These are phyloP conservation scores for Halophytophthora polymorphica DNA, from an alignment of 352 stramenopile genomes.

Conservation along the genomic window DNA sequence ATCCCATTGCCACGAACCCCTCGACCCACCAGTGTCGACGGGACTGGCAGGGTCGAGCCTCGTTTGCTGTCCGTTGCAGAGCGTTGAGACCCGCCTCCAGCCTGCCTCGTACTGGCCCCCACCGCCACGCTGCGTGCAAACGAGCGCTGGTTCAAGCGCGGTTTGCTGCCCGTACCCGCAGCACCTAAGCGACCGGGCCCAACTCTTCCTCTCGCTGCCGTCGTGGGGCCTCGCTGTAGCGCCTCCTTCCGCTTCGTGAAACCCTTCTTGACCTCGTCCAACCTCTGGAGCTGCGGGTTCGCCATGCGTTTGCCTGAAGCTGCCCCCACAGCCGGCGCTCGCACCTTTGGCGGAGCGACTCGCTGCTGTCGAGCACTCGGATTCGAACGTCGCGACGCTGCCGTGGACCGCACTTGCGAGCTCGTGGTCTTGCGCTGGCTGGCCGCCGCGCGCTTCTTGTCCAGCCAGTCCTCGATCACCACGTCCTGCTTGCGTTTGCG, in stretches of 20 bases:
- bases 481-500: constrained; percentile 59
- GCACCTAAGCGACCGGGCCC: constrained; percentile 16
- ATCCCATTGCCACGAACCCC: neutral
- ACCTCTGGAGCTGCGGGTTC: constrained; percentile 58
- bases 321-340: constrained; percentile 37
- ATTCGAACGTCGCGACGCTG: constrained; percentile 5
- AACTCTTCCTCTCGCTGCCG: constrained; percentile 6
- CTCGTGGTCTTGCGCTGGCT: constrained; percentile 46
- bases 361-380: constrained; percentile 7
- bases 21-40: neutral
- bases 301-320: constrained; percentile 52
- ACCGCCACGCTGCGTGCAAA: constrained; percentile 19
- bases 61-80: neutral
- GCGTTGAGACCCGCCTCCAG: constrained; percentile 4
- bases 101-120: constrained; percentile 10
- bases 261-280: constrained; percentile 63
- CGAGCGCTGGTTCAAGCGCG: constrained; percentile 15
- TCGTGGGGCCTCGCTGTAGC: constrained; percentile 35
- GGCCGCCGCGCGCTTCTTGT: constrained; percentile 60
- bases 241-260: constrained; percentile 56
- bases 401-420: constrained; percentile 22
- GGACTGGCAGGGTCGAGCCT: constrained; percentile 8
- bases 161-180: constrained; percentile 1
- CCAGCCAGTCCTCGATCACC: constrained; percentile 71
- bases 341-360: constrained; percentile 41